Base-by-base conservation (phyloP, 345 rosid genomes). In the Euphorbia tirucalli region DNA sequence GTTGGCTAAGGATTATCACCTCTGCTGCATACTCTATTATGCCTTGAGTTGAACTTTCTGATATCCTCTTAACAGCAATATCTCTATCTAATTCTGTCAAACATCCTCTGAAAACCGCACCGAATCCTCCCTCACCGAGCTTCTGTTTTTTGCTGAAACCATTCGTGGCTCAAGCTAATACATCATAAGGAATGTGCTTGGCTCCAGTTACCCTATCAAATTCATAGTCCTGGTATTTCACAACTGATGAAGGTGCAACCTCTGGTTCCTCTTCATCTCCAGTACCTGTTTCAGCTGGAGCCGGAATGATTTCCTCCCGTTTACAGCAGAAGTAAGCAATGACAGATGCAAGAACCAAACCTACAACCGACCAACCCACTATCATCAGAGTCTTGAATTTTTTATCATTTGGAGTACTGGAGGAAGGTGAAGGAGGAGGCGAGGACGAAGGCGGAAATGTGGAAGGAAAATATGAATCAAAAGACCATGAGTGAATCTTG, bases 401-500 rank as follows among this genome's bases (percentile, higher is more conserved):
- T 37, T 37, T 37, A 37, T 37, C 5, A 37, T 37, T 3, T 37
- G n/a, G n/a, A n/a, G 41, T 37, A 37, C 41, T 37, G 8, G 41
- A 37, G 41, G 41, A 37, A 37, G 41, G 41, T 8, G 11, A 14
- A n/a, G 59, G 27, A 46, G 50, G n/a, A n/a, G n/a, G n/a, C n/a
- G n/a, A n/a, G n/a, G n/a, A n/a, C n/a, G n/a, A n/a, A n/a, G n/a
- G n/a, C n/a, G 50, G 16, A n/a, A 24, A 9, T 5, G 59, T n/a
- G 59, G 25, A 22, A 55, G 24, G 27, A 55, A 41, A 64, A 18
- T 14, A 35, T 21, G 80, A 58, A 46, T n/a, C n/a, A n/a, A n/a
- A n/a, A n/a, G n/a, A n/a, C n/a, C 83, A 77, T 0, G 79, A 71
- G 14, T 66, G 65, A 46, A 83, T 15, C 3, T 32, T 69, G 21